Base-by-base conservation (phyloP, 257 asterid species). In the Petunia axillaris region DNA sequence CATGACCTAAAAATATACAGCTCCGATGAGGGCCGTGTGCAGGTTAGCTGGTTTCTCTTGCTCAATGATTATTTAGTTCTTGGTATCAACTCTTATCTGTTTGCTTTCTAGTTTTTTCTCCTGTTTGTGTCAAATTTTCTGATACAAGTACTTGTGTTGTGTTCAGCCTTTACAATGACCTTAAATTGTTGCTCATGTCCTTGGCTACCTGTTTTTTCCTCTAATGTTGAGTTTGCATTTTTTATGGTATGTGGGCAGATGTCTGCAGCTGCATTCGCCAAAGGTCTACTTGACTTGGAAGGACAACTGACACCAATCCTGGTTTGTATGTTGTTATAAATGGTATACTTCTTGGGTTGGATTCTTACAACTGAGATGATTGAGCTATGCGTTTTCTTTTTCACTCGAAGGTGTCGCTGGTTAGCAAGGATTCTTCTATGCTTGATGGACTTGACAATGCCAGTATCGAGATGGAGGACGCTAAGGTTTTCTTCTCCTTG, bases 241-340 rank as follows among this genome's bases (percentile, higher is more conserved):
- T 64, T 43, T 3, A 43, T 77, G 46, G 14, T 75, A 39, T 74
- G 13, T 74, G 78, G 43, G 38, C 90, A 95, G 99, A 95, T 95
- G 99, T 95, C 99, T 14, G 99, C 98, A 71, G 98, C 99, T 84
- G 99, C 99, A 81, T 95, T 95, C 83, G 98, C 99, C 8, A 95
- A 95, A 90, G 99, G 99, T 52, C 98, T 95, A 67, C 95, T 95
- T 38, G 99, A 95, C 85, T 89, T 95, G 86, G 99, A 95, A 91
- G 99, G 99, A 78, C 99, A 88, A 76, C 85, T 95, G 85, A 95
- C 99, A 79, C 99, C 99, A 54, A 95, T 95, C 76, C 87, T 93
- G 98, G 99, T 95, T n/a, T 71, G 93, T 84, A 57, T 81, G 63
- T 66, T 60, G 71, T 50, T 63, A 80, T 78, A 74, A 65, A 79